Base-by-base conservation (phyloP, 139 green algal species). In the Chlorella vulgaris region DNA sequence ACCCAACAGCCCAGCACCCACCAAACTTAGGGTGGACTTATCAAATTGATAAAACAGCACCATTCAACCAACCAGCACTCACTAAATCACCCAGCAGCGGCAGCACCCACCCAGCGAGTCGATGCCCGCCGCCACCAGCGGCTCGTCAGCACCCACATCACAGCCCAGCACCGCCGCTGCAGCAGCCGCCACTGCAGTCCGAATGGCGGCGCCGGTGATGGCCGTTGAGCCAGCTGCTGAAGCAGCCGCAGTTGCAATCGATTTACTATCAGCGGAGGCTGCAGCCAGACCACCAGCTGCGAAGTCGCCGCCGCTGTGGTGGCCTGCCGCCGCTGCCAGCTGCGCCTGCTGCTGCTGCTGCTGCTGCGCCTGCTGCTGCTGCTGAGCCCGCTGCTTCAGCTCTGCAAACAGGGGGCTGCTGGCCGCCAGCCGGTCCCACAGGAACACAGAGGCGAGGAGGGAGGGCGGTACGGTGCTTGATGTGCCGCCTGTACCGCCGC, bases 61-160 rank as follows among this genome's bases (percentile, higher is more conserved):
- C 26, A 5, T 15, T 13, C 33, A 28, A 26, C 13, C 67, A 60
- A 4, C n/a, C 22, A 36, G 24, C 24, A 29, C 33, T 47, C 71
- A 33, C 8, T 58, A 0, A 15, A 60, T 21, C 7, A 53, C 28
- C 24, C n/a, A 24, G 6, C 29, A 38, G 6, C 29, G 15, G 47
- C 55, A 65, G 26, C 33, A 51, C 73, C 26, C 51, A 15, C 89
- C 91, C 63, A 98, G 82, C 4, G 89, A 94, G 83, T 98, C 87
- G 3, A 91, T 39, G 36, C 86, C 87, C 1, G 62, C 67, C 13
- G 40, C 87, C 55, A 91, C 89, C 31, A 91, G 84, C 38, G 82
- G 55, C 5, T 39, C 35, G 24, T 84, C 43, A 0, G 19, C 13
- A 7, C 40, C 62, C 2, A 47, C 36, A 31, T 71, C 42, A 3